Evolutionary conservation across 805 yeast genomes (phyloP), one percentile per base, ranked within the genome.

Genomic region (Metschnikowia sp.): DNA sequence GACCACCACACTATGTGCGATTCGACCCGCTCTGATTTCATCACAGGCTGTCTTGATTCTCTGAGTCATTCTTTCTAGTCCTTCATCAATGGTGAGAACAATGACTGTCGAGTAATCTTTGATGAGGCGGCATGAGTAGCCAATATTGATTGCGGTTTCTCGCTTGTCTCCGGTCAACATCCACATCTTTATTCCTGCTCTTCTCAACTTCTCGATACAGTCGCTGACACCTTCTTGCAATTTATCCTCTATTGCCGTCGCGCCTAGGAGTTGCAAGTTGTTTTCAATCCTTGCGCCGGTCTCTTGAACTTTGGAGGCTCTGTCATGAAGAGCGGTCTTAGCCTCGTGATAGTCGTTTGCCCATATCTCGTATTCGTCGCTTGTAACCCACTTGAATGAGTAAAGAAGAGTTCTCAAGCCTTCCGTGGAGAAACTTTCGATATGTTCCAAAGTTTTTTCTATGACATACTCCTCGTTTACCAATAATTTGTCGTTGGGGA

Each of bases 121-220:
- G 59, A 94, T 92, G 54, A 94, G 72, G 32, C 89, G 83, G 65
- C 99, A 94, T 7, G 99, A 87, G 60, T 91, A 88, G 0, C 98
- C 99, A 65, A 94, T 92, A 61, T 90, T 94, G 51, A 94, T 90
- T 1, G 99, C 99, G 0, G 99, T 94, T 66, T 94, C 99, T 49
- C 97, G 75, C 62, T 95, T 95, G 64, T 94, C 99, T 39, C 99
- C 99, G 0, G 99, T 94, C 40, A 94, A 72, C 97, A 94, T 94
- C 99, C 99, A 94, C 75, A 94, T 69, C 59, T 85, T 88, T 48
- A 94, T 89, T 2, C 96, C 96, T 0, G 99, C 98, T 53, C 95
- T 76, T 57, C 96, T 79, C 42, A 94, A 75, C 60, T 89, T 90
- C 49, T 89, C 97, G 53, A 94, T 91, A 0, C 98, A 81, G 45